Conservation (phyloP, 2,329 filamentous ascomycete species). For the Berkeleyomyces basicola region DNA sequence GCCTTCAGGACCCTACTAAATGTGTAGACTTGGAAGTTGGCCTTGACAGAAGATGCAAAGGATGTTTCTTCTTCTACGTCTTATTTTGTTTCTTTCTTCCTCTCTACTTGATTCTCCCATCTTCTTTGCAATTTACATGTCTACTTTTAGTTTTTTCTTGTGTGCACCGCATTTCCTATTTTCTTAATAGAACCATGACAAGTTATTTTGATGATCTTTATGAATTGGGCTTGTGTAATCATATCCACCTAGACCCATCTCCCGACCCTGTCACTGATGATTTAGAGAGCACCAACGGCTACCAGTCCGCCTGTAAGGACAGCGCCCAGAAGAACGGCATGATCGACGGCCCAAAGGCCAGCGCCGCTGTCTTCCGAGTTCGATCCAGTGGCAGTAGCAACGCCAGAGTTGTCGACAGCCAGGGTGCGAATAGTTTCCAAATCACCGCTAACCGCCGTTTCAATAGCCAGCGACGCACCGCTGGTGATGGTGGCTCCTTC, state of each 20-base stretch:
- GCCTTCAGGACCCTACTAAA: background rate
- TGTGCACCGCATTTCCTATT: too few species aligned
- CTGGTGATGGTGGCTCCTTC: conserved; percentile 12
- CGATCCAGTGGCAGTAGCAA: conserved; percentile 4
- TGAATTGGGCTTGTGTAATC: too few species aligned
- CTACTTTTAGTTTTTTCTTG: background rate
- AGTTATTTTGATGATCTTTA: too few species aligned
- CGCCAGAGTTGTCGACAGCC: conserved; percentile 13
- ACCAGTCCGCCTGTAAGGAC: conserved; percentile 15
- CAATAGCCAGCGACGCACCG: conserved; percentile 11
- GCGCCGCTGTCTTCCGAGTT: conserved; percentile 10
- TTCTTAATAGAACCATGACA: too few species aligned
- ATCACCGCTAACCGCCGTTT: conserved; percentile 13
- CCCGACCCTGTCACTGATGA: background rate
- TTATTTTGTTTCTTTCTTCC: too few species aligned
- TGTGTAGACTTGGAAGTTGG: background rate
- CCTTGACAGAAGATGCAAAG: background rate
- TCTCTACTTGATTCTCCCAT: too few species aligned
- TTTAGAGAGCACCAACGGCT: conserved; percentile 16
- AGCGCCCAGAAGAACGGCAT: conserved; percentile 14
- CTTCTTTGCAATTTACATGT: too few species aligned
- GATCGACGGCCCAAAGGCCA: conserved; percentile 2
- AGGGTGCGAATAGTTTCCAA: conserved; percentile 15
- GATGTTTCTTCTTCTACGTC: too few species aligned
- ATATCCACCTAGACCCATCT: too few species aligned